phyloP scores from a whole-genome alignment of 2,329 filamentous ascomycete species.

The Fusarium dlaminii region DNA sequence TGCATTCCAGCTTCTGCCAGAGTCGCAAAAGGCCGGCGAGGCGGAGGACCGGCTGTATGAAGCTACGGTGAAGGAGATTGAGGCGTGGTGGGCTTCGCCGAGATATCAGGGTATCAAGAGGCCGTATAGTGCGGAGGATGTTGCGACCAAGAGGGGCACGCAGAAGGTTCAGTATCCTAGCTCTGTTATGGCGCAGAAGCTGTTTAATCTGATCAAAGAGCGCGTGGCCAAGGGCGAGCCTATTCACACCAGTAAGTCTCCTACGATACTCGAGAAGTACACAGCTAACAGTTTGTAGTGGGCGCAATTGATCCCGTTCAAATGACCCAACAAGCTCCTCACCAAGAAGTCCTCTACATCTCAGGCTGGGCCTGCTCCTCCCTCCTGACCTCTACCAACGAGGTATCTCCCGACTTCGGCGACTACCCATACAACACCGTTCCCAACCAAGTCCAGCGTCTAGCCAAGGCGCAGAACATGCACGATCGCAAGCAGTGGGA shows the following conservation, averaged over 20 bases:
- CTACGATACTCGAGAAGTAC: not conserved
- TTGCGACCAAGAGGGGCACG: conserved; percentile 91
- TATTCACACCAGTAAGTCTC: conserved; percentile 83
- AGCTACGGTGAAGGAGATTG: conserved; percentile 83
- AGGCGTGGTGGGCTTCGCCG: conserved; percentile 88
- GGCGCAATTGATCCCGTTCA: conserved; percentile 98
- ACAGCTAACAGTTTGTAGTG: conserved; percentile 63
- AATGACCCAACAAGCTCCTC: conserved; percentile 97
- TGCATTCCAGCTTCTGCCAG: conserved; percentile 85
- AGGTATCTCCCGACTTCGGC: conserved; percentile 96
- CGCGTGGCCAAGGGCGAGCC: conserved; percentile 81
- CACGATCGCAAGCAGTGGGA: conserved; percentile 98
- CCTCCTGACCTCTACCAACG: conserved; percentile 91
- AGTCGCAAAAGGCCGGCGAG: conserved; percentile 77
- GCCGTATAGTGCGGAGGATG: conserved; percentile 88
- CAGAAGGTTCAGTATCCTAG: conserved; percentile 90
- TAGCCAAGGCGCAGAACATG: conserved; percentile 96
- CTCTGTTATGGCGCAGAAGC: conserved; percentile 92
- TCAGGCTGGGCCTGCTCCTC: conserved; percentile 98
- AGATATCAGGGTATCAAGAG: conserved; percentile 90
- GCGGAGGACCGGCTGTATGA: conserved; percentile 89
- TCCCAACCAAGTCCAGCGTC: conserved; percentile 94
- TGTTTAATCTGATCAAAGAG: conserved; percentile 89
- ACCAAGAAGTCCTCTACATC: conserved; percentile 95
- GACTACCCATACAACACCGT: conserved; percentile 99